Percentiles rank a stretch among this genome's conserved stretches.
Conservation (phyloP, 768 basidiomycete genomes). For the Suillus cothurnatus region DNA sequence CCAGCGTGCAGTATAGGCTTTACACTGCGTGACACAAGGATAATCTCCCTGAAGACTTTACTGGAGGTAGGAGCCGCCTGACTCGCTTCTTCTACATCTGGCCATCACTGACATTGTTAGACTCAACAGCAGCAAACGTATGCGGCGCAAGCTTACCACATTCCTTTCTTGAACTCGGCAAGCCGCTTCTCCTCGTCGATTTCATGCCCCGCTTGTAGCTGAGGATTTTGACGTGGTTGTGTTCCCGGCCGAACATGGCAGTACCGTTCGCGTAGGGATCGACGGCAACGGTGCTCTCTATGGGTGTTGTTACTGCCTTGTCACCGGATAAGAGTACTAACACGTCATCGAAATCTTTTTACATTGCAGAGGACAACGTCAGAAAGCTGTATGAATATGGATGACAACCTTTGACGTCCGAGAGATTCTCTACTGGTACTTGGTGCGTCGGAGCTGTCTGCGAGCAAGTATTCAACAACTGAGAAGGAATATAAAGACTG, state of each 20-base stretch:
- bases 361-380: slow-evolving; percentile 28
- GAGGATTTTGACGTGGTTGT: slow-evolving; percentile 31
- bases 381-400: neutral
- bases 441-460: slow-evolving; percentile 32
- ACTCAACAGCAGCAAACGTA: neutral
- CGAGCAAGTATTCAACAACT: neutral
- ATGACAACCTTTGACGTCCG: slow-evolving; percentile 37
- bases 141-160: slow-evolving; percentile 34
- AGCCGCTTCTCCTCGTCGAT: slow-evolving; percentile 36
- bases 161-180: slow-evolving; percentile 35
- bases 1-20: slow-evolving; percentile 48
- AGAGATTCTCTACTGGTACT: slow-evolving; percentile 35
- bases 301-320: slow-evolving; percentile 37
- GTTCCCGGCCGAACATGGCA: slow-evolving; percentile 43
- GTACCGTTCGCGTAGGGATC: slow-evolving; percentile 30
- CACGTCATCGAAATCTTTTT: slow-evolving; percentile 37
- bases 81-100: slow-evolving; percentile 45
- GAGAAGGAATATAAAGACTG: neutral
- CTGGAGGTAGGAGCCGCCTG: slow-evolving; percentile 40
- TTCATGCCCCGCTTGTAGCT: slow-evolving; percentile 33
- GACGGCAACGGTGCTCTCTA: slow-evolving; percentile 30
- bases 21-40: slow-evolving; percentile 42
- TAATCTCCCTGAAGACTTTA: slow-evolving; percentile 55
- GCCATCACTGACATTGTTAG: slow-evolving; percentile 24
- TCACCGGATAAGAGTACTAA: slow-evolving; percentile 35